Base-by-base conservation (phyloP, 495 filamentous ascomycete genomes). In the Lasiosphaeriaceae sp. region DNA sequence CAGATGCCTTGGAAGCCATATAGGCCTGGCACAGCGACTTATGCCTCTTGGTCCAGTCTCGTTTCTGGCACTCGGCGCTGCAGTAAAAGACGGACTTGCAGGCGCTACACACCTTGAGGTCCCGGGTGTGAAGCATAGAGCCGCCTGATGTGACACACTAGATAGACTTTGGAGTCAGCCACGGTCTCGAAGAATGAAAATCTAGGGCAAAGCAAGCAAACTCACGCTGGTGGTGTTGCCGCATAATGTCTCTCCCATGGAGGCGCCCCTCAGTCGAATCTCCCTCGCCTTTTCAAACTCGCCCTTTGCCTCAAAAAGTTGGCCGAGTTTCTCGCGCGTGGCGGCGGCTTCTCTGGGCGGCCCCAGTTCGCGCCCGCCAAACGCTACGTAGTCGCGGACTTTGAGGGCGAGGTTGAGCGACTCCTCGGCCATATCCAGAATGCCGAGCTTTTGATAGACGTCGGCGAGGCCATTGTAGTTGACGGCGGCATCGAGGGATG, bases 41-140 rank as follows among this genome's bases (percentile, higher is more conserved):
- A 22, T 47, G 45, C 12, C 45, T 47, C 16, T 20, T 20, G 21
- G 6, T 5, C 45, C 45, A 47, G 45, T 47, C 45, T 17, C 5
- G 2, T 17, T 20, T 19, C 20, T 47, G 45, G 45, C 45, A 47
- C 9, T 5, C 21, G 6, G 20, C 11, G 12, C 17, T 21, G 45
- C 45, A 47, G 45, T 47, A 47, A 14, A 47, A 47, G 45, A 47
- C 45, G 4, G n/a, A 47, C 17, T 23, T 47, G 45, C 45, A 47
- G 2, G 45, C 45, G 21, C 45, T 20, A 17, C 45, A 47, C 8
- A 5, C 45, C 45, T 20, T 47, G 19, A 47, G 45, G n/a, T 47
- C 45, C 4, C 20, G 16, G 4, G 16, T 47, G 21, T 20, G 16
- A 7, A 47, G n/a, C 45, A 47, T 21, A 5, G 45, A 7, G n/a